Conservation (phyloP, 2,329 filamentous ascomycete species). For the Microcera coccophila region DNA sequence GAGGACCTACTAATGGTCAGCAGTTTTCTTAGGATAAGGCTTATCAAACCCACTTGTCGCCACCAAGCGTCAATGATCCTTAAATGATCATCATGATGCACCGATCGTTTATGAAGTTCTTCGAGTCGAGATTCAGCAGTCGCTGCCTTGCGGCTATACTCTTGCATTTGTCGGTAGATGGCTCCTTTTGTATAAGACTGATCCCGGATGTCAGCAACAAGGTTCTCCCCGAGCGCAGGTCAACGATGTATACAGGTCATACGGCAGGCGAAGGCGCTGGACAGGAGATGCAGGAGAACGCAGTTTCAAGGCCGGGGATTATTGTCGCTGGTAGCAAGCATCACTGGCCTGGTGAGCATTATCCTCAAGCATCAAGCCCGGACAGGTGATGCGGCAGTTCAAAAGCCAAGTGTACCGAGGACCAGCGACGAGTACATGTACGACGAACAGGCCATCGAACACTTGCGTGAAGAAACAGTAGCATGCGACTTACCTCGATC, state of each 20-base stretch:
- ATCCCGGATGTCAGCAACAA: conserved; percentile 24
- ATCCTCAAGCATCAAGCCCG: conserved; percentile 31
- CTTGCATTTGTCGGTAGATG: conserved; percentile 94
- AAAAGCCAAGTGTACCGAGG: conserved; percentile 10
- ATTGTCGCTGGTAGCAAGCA: conserved; percentile 31
- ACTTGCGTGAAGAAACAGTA: conserved; percentile 22
- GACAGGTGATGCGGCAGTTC: conserved; percentile 25
- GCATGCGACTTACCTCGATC: conserved; percentile 59
- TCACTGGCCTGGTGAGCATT: conserved; percentile 37
- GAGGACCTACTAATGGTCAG: conserved; percentile 45
- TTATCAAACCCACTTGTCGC: conserved; percentile 64
- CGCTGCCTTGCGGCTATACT: conserved; percentile 88
- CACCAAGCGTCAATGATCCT: conserved; percentile 91
- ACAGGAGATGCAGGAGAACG: conserved; percentile 18
- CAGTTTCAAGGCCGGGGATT: conserved; percentile 27
- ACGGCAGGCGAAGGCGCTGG: conserved; percentile 17
- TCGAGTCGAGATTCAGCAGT: conserved; percentile 77
- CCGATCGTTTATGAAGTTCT: conserved; percentile 72
- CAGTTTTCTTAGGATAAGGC: background rate
- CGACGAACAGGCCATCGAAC: conserved; percentile 10
- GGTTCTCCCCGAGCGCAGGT: conserved; percentile 16
- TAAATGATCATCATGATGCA: conserved; percentile 88
- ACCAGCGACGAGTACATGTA: conserved; percentile 8
- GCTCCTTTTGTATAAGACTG: conserved; percentile 69
- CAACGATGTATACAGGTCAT: conserved; percentile 17